These are phyloP conservation scores for Nelumbo lutea DNA, from an alignment of 164 flowering plant genomes.

Conservation along the genomic window DNA sequence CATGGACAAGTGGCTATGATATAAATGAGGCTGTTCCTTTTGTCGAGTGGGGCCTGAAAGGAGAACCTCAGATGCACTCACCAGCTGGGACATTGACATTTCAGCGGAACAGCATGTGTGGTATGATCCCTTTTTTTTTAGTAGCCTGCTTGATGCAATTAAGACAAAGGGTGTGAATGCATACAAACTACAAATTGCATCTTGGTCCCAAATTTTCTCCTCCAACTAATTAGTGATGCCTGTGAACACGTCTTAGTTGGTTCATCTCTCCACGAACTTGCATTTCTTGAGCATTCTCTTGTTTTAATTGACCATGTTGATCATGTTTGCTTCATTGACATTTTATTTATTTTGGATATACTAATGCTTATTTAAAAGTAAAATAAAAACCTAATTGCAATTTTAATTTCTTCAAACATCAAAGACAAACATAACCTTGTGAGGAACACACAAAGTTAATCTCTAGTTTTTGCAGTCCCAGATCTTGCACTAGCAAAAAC, in stretches of 20 bases:
- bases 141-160: not conserved
- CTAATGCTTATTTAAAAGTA: too few species aligned
- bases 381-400: too few species aligned
- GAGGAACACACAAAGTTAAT: too few species aligned
- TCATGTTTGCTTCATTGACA: too few species aligned
- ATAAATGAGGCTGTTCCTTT: conserved; percentile 63
- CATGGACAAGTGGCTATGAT: conserved; percentile 91
- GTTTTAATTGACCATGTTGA: too few species aligned
- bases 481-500: too few species aligned
- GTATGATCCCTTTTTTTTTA: conserved; percentile 27
- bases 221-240: not conserved
- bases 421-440: too few species aligned
- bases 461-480: too few species aligned
- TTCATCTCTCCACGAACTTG: not conserved
- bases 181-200: not conserved
- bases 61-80: conserved; percentile 25
- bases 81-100: conserved; percentile 76
- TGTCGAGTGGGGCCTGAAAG: conserved; percentile 56
- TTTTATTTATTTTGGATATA: too few species aligned
- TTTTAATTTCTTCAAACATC: too few species aligned
- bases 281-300: not conserved
- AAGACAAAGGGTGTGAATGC: not conserved
- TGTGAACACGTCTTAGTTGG: not conserved
- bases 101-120: conserved; percentile 59
- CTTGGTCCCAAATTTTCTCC: not conserved